Percentiles rank a stretch among this genome's conserved stretches.
These are phyloP conservation scores for Raphanus hybrid DNA, from an alignment of 441 rosid genomes.

Conservation along the genomic window DNA sequence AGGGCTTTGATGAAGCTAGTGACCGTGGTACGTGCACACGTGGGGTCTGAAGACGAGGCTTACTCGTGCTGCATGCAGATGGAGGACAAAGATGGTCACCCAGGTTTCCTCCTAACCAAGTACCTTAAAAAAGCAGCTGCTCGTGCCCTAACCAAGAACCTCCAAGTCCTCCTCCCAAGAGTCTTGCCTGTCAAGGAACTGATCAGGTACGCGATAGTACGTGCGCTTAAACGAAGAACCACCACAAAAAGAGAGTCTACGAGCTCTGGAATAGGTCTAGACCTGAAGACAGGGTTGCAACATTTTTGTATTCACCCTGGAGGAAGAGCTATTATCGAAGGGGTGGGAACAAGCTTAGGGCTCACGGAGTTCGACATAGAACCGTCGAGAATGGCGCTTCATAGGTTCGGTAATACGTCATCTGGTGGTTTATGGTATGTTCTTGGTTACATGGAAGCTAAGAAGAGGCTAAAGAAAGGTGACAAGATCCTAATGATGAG, in stretches of 20 bases:
- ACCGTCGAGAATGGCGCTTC: constrained; percentile 51
- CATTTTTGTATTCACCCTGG: constrained; percentile 59
- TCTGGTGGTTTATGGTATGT: constrained; percentile 55
- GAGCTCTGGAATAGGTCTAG: constrained; percentile 31
- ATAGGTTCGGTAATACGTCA: constrained; percentile 53
- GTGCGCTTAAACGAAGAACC: constrained; percentile 35
- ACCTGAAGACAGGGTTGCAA: constrained; percentile 49
- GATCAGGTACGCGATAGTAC: constrained; percentile 43
- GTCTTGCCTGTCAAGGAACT: constrained; percentile 59
- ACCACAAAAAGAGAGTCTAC: constrained; percentile 24
- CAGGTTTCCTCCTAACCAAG: constrained; percentile 63
- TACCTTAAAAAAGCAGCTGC: constrained; percentile 56
- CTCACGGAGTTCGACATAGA: constrained; percentile 49
- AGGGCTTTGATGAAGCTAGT: constrained; percentile 53
- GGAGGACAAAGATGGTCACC: constrained; percentile 59
- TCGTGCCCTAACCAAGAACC: constrained; percentile 57
- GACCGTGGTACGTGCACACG: constrained; percentile 56
- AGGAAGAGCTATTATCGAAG: constrained; percentile 54
- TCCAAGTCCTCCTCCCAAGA: constrained; percentile 57
- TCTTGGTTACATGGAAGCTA: constrained; percentile 54
- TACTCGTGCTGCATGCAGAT: constrained; percentile 60
- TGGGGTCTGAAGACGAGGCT: constrained; percentile 61
- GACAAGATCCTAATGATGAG: constrained; percentile 47
- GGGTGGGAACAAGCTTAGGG: constrained; percentile 46
- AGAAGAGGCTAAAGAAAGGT: constrained; percentile 49